Conservation (phyloP, 805 yeast genomes). For the Kazachstania martiniae region DNA sequence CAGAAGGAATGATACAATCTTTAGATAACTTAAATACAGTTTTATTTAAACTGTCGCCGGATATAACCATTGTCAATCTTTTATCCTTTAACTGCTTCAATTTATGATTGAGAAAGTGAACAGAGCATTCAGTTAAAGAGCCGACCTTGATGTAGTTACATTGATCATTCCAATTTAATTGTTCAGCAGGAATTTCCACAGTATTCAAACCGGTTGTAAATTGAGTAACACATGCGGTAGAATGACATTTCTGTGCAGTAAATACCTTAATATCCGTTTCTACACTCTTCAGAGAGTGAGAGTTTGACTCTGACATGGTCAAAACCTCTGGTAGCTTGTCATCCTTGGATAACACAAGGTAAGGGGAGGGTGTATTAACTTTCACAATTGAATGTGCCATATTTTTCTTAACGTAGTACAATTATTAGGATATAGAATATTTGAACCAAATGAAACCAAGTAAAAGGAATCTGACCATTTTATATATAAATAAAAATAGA, state of each 20-base stretch:
- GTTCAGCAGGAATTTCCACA: slow-evolving; percentile 34
- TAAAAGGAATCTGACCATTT: no score
- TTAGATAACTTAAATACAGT: no score
- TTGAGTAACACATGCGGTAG: slow-evolving; percentile 63
- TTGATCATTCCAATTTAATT: no score
- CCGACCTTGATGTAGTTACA: slow-evolving; percentile 60
- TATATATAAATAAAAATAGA: no score
- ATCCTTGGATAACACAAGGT: slow-evolving; percentile 10
- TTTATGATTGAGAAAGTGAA: slow-evolving; percentile 34
- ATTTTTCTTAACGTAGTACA: no score
- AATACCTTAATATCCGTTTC: slow-evolving; percentile 79
- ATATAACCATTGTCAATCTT: slow-evolving; percentile 37
- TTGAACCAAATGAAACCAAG: no score
- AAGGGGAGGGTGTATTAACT: slow-evolving; percentile 18
- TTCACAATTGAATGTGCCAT: no score
- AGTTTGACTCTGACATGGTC: slow-evolving; percentile 41
- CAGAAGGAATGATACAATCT: slow-evolving; percentile 38
- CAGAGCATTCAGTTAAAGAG: no score
- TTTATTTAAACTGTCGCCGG: slow-evolving; percentile 33
- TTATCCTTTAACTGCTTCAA: slow-evolving; percentile 24
- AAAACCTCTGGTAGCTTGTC: slow-evolving; percentile 30
- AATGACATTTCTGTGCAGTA: slow-evolving; percentile 60
- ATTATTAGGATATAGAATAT: no score
- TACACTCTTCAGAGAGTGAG: slow-evolving; percentile 86
- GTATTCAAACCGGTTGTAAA: slow-evolving; percentile 35